Conservation (phyloP, 2,329 filamentous ascomycete genomes). For the Rutstroemia sp. region DNA sequence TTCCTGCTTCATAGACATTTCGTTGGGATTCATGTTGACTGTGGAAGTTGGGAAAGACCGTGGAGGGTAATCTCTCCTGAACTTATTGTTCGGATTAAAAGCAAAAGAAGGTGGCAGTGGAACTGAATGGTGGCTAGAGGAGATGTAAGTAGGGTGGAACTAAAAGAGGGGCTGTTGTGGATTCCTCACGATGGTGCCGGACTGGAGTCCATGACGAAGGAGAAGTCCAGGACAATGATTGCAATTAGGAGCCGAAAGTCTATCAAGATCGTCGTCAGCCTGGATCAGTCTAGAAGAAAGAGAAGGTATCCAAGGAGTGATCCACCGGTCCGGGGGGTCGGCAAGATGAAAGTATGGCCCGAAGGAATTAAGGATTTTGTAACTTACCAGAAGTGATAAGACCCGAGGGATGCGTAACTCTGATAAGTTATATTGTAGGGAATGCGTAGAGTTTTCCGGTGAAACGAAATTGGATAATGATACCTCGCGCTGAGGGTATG, state of each 20-base stretch:
- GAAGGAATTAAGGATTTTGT: constrained; percentile 16
- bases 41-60: constrained; percentile 34
- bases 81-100: constrained; percentile 42
- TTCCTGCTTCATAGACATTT: constrained; percentile 42
- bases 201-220: constrained; percentile 42
- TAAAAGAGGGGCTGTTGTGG: constrained; percentile 20
- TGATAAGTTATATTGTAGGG: constrained; percentile 34
- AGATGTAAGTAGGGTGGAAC: constrained; percentile 33
- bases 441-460: constrained; percentile 32
- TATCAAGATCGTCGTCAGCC: constrained; percentile 29
- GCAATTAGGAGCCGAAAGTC: constrained; percentile 16
- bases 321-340: constrained; percentile 18
- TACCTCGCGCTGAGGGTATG: constrained; percentile 34
- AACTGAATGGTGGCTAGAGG: constrained; percentile 39
- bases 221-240: constrained; percentile 22
- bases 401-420: constrained; percentile 26
- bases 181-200: constrained; percentile 45
- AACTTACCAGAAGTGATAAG: constrained; percentile 27
- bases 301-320: constrained; percentile 11
- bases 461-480: constrained; percentile 32
- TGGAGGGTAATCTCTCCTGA: constrained; percentile 38
- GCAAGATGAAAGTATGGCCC: constrained; percentile 1
- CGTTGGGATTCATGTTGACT: constrained; percentile 44
- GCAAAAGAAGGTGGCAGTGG: constrained; percentile 40
- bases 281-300: constrained; percentile 16